Evolutionary conservation across 139 green algal genomes (phyloP).

Genomic region (Chlamydomonas applanata): DNA sequence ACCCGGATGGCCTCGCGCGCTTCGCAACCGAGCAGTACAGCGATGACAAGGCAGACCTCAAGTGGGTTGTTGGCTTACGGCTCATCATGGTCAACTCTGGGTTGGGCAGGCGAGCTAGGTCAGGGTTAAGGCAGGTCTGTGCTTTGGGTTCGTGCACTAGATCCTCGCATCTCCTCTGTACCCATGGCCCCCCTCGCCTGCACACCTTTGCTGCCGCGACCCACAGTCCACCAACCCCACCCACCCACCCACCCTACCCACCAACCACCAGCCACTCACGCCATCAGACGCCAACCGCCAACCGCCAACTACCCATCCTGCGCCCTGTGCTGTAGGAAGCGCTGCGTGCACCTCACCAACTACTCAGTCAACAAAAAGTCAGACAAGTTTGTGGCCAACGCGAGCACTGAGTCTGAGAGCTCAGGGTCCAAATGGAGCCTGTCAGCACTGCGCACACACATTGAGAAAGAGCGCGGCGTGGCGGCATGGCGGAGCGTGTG

Average conservation of each 20-base stretch:
- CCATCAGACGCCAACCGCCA: no score
- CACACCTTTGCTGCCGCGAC: background rate
- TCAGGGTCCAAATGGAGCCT: constrained; percentile 49
- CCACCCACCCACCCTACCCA: background rate
- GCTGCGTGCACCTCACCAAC: constrained; percentile 74
- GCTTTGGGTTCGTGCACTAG: no score
- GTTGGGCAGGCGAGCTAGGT: no score
- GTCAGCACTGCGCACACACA: constrained; percentile 34
- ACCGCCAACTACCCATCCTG: no score
- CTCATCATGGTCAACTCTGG: no score
- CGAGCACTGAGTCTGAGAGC: background rate
- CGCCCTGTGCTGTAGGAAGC: constrained; percentile 32
- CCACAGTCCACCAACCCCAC: background rate
- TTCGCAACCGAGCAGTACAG: constrained; percentile 71
- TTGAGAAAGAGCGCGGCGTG: constrained; percentile 31
- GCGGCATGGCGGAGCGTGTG: constrained; percentile 28
- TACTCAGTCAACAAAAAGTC: constrained; percentile 69
- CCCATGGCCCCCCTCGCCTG: background rate
- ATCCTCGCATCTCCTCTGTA: no score
- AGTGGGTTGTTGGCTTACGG: no score
- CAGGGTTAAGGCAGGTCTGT: no score
- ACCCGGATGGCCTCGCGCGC: constrained; percentile 63
- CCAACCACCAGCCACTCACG: background rate
- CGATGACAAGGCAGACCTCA: constrained; percentile 41
- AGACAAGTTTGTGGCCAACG: constrained; percentile 16